Base-by-base conservation (phyloP, 164 flowering plant species). In the Vitis rotundifolia region DNA sequence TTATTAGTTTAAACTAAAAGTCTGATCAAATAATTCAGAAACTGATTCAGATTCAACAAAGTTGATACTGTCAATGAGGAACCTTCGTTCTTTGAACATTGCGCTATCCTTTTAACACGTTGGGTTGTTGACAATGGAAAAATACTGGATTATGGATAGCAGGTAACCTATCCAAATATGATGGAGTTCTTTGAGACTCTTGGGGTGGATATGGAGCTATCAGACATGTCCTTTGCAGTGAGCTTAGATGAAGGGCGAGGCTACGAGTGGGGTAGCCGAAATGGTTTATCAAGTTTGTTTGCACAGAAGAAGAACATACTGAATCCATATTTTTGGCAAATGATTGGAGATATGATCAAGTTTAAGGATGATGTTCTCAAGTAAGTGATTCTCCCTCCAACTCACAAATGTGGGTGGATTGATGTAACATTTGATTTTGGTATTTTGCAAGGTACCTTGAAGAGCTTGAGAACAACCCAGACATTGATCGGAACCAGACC, bases 111-210 rank as follows among this genome's bases (percentile, higher is more conserved):
- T 37, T 37, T 37, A 37, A 37, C 44, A 37, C 7, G 7, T 12
- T 16, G 44, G 55, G 48, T 47, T 3, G 14, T 59, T 26, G 26
- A 22, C 26, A 22, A 22, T 22, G 26, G 26, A 22, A 22, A 22
- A 22, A 22, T 22, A 22, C 26, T 22, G 26, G 26, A 2, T 22
- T 22, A 22, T 22, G 52, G 26, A 28, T 57, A 29, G 5, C 90
- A 95, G 99, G 98, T 90, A 1, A 92, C 98, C 15, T 91, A 89
- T 76, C 98, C 98, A 64, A 95, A 91, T 68, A 90, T 89, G 97
- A 82, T 92, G 96, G 94, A 91, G 78, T 86, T 90, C 50, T 92
- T 95, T 70, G 98, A 95, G 81, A 87, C 67, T 64, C 86, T 95
- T 66, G 99, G 97, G 66, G 79, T 95, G 26, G 98, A 91, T 0